Percentiles rank a stretch among this genome's conserved stretches.
These are phyloP conservation scores for Ophiostoma sp. DNA, from an alignment of 2,329 filamentous ascomycete genomes.

Conservation along the genomic window DNA sequence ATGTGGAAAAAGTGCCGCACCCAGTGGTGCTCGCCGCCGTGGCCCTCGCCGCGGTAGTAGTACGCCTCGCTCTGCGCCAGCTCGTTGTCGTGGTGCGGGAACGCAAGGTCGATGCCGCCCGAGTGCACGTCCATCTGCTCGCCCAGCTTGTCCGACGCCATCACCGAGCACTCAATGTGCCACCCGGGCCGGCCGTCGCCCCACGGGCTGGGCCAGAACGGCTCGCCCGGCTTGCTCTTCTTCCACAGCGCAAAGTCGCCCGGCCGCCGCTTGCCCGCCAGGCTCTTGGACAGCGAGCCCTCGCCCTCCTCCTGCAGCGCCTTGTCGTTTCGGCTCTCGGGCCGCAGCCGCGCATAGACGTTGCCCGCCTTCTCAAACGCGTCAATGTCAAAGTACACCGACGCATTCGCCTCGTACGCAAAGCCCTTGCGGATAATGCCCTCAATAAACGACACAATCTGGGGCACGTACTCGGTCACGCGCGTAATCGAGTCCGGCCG, in stretches of 20 bases:
- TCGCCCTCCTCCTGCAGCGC: slow-evolving; percentile 62
- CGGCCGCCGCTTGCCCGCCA: slow-evolving; percentile 55
- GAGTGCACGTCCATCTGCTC: slow-evolving; percentile 66
- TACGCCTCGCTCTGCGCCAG: slow-evolving; percentile 68
- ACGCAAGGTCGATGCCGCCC: slow-evolving; percentile 61
- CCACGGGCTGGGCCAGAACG: slow-evolving; percentile 59
- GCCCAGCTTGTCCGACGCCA: slow-evolving; percentile 63
- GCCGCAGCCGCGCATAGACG: slow-evolving; percentile 63
- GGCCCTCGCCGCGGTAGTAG: slow-evolving; percentile 42
- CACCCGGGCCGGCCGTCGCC: slow-evolving; percentile 63
- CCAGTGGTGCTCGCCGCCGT: slow-evolving; percentile 42
- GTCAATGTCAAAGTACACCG: slow-evolving; percentile 68
- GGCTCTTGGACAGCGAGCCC: slow-evolving; percentile 55
- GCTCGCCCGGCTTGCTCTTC: slow-evolving; percentile 49
- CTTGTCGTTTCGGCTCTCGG: slow-evolving; percentile 62
- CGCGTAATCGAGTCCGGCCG: slow-evolving; percentile 59
- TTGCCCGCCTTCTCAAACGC: slow-evolving; percentile 61
- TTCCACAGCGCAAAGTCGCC: slow-evolving; percentile 66
- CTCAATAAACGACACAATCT: slow-evolving; percentile 58
- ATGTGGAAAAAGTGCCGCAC: slow-evolving; percentile 72
- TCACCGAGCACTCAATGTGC: slow-evolving; percentile 71
- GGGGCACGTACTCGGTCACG: slow-evolving; percentile 62
- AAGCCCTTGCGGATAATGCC: slow-evolving; percentile 62
- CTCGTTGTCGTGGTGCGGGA: slow-evolving; percentile 53
- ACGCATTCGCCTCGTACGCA: slow-evolving; percentile 58